phyloP scores from a whole-genome alignment of 2,329 filamentous ascomycete genomes.

The Cercospora nicotianae region DNA sequence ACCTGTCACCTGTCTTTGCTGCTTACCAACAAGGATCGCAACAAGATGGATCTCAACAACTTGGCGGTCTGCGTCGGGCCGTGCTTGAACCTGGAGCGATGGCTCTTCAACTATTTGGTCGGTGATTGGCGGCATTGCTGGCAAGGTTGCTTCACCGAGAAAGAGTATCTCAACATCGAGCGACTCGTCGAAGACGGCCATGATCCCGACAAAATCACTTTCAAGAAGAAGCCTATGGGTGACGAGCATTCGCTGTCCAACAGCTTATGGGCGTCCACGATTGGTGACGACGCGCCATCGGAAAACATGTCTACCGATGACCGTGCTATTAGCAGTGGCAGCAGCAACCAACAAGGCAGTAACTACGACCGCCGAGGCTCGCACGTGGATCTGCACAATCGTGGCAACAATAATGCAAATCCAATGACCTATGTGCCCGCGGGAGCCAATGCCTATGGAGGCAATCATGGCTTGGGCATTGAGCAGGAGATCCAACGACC shows the following conservation, averaged over 20 bases:
- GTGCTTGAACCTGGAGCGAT: constrained; percentile 92
- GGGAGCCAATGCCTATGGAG: constrained; percentile 21
- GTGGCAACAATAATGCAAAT: constrained; percentile 23
- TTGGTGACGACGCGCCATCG: constrained; percentile 20
- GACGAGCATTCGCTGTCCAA: constrained; percentile 24
- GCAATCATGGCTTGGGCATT: constrained; percentile 23
- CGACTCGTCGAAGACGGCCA: constrained; percentile 30
- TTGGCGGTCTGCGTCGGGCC: constrained; percentile 96
- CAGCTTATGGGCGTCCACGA: constrained; percentile 20
- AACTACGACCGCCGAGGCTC: constrained; percentile 16
- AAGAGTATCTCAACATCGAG: constrained; percentile 45
- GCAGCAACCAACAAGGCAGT: constrained; percentile 23
- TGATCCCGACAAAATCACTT: constrained; percentile 18
- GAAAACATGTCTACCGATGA: constrained; percentile 18
- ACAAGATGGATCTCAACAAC: constrained; percentile 97
- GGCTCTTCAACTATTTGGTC: constrained; percentile 93
- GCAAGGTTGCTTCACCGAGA: constrained; percentile 92
- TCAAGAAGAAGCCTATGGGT: constrained; percentile 14
- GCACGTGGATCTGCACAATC: constrained; percentile 20
- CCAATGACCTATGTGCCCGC: constrained; percentile 31
- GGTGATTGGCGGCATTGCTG: constrained; percentile 96
- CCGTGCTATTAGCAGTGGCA: constrained; percentile 26
- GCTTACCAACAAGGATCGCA: constrained; percentile 87
- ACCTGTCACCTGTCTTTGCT: constrained; percentile 93
- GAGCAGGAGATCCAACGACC: constrained; percentile 24